Conservation (phyloP, 139 green algal genomes). For the Volvox africanus region DNA sequence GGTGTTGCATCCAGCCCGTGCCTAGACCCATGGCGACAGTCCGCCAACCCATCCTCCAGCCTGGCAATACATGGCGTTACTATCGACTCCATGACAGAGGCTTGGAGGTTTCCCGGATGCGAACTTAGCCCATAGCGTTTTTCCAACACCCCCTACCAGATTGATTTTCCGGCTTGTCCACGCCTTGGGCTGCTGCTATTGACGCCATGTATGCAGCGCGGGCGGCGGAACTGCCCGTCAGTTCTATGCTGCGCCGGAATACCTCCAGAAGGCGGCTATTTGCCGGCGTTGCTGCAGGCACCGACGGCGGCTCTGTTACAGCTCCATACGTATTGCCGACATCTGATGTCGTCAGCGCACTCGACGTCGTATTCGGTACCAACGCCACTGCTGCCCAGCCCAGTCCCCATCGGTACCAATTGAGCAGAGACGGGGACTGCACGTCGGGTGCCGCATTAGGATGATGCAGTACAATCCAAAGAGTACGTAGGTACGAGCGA, state of each 20-base stretch:
- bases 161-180: too few relatives aligned
- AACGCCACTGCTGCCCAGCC: background rate
- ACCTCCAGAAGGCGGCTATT: background rate
- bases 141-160: too few relatives aligned
- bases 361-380: background rate
- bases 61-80: too few relatives aligned
- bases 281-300: background rate
- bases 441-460: background rate
- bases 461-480: slow-evolving; percentile 3
- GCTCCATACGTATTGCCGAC: too few relatives aligned
- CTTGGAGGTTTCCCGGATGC: too few relatives aligned
- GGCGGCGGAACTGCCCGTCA: background rate
- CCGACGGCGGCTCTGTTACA: too few relatives aligned
- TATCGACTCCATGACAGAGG: too few relatives aligned
- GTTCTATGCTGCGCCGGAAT: background rate
- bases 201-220: background rate
- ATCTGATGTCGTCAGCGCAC: background rate
- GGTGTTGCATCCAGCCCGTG: too few relatives aligned
- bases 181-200: too few relatives aligned
- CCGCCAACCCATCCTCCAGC: too few relatives aligned
- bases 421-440: background rate
- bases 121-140: too few relatives aligned
- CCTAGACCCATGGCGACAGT: too few relatives aligned
- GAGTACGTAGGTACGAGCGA: background rate
- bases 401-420: slow-evolving; percentile 13